Conservation (phyloP, 257 asterid genomes). For the Hygrophila difformis region DNA sequence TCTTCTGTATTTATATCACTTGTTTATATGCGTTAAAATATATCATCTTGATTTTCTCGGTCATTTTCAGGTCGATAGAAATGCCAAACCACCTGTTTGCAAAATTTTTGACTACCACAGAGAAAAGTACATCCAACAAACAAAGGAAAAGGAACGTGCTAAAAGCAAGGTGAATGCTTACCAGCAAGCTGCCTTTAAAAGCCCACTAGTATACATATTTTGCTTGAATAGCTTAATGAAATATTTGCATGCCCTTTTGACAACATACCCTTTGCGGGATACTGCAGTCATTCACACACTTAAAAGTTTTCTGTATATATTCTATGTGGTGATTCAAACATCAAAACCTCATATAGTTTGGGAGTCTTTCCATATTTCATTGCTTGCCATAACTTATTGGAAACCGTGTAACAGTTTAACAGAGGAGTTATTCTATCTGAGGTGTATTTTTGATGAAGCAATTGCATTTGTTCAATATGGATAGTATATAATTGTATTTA, state of each 20-base stretch:
- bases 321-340: neutral
- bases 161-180: conserved; percentile 40
- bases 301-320: too few relatives aligned
- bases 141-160: conserved; percentile 57
- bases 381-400: too few relatives aligned
- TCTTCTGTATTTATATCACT: neutral
- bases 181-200: neutral
- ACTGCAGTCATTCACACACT: neutral
- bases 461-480: conserved; percentile 5
- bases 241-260: conserved; percentile 2
- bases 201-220: neutral
- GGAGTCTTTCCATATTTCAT: too few relatives aligned
- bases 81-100: conserved; percentile 71
- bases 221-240: neutral
- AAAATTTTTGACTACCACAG: conserved; percentile 58
- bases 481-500: conserved; percentile 5
- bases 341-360: neutral
- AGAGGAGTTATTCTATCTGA: conserved; percentile 2
- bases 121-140: conserved; percentile 46
- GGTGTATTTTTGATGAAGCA: too few relatives aligned
- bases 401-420: too few relatives aligned
- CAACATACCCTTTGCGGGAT: neutral
- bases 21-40: neutral
- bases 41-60: conserved; percentile 15
- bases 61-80: conserved; percentile 51